phyloP scores from a whole-genome alignment of 768 basidiomycete species.

The Sporobolomyces phaffii region DNA sequence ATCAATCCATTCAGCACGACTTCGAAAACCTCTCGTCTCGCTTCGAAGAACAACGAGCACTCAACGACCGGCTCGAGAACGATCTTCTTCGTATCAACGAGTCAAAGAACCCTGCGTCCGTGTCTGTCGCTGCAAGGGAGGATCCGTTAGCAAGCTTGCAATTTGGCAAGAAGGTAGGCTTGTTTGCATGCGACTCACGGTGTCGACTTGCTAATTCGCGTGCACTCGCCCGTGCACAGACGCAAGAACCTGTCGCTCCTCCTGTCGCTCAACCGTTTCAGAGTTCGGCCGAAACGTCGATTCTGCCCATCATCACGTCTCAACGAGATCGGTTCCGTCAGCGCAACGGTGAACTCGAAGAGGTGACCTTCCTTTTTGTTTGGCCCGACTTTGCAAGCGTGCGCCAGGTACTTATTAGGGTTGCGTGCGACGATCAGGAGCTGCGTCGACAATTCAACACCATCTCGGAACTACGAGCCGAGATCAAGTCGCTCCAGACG shows the following conservation, averaged over 20 bases:
- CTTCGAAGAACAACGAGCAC: conserved; percentile 64
- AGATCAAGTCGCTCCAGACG: conserved; percentile 82
- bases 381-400: neutral
- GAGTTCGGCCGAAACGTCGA: conserved; percentile 78
- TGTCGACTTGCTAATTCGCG: no score
- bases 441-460: conserved; percentile 89
- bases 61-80: conserved; percentile 87
- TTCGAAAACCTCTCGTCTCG: conserved; percentile 60
- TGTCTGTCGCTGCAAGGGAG: conserved; percentile 44
- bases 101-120: conserved; percentile 43
- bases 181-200: no score
- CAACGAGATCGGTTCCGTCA: conserved; percentile 97
- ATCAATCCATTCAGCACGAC: conserved; percentile 57
- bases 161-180: conserved; percentile 55
- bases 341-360: conserved; percentile 92
- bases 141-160: conserved; percentile 71
- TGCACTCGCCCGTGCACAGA: neutral
- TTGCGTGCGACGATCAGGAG: conserved; percentile 54
- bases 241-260: neutral
- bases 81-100: conserved; percentile 78
- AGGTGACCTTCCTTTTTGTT: conserved; percentile 52
- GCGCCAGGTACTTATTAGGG: neutral
- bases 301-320: conserved; percentile 95
- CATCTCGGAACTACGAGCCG: conserved; percentile 85
- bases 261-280: conserved; percentile 62